Base-by-base conservation (phyloP, 768 basidiomycete species). In the Guyanaporus albipodus region DNA sequence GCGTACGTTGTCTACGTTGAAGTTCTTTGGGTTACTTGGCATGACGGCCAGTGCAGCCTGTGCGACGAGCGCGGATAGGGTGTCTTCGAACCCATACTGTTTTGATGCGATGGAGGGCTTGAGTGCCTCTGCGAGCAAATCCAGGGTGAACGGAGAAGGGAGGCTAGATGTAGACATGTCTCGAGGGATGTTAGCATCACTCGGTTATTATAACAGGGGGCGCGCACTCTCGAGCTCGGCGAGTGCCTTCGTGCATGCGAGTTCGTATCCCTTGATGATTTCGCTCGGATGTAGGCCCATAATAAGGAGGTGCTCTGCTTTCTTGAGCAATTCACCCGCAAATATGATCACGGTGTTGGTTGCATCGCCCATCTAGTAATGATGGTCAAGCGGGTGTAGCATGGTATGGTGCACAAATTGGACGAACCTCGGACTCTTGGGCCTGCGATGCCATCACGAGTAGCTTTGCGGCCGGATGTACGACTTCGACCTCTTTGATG, bases 211-310 rank as follows among this genome's bases (percentile, higher is more conserved):
- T 28, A 27, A 37, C 22, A 14, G 24, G 55, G 11, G 51, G 9
- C 18, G 80, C 91, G 59, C 60, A 96, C 95, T 83, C 69, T 95
- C 90, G 2, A 99, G 79, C 66, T 96, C 93, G 33, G 85, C 74
- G 29, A 93, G 73, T 1, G 87, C 89, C 68, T 91, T 95, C 27
- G 71, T 70, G 42, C 83, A 80, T 21, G 93, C 96, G 44, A 97
- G 79, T 64, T 98, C 95, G 63, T 95, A 99, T 2, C 96, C 96
- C 56, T 88, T 82, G 53, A 91, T 91, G 48, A 98, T 79, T 66
- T 99, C 96, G 61, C 89, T 92, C 4, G 96, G 95, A 67, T 98
- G 94, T 24, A 99, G 76, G 33, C 96, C 96, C 93, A 98, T 95
- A 29, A 93, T 76, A 41, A 99, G 78, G 24, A 99, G 79, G 55